Evolutionary conservation across 2,329 filamentous ascomycete species (phyloP).

Genomic region (Xylaria sp.): DNA sequence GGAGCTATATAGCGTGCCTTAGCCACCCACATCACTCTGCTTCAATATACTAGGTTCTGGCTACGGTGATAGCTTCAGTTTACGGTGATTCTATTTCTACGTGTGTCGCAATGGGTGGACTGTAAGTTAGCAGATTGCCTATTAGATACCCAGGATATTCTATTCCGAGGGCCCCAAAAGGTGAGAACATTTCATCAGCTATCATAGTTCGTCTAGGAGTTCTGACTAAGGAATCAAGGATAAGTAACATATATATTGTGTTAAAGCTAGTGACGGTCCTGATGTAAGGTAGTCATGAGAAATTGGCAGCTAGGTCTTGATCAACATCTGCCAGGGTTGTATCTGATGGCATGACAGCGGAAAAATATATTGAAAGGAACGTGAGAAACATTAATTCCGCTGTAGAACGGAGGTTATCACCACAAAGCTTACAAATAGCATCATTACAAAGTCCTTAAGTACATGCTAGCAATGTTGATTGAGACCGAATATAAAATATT

Average conservation of each 20-base stretch:
- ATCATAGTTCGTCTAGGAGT: neutral
- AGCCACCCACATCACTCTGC: no score
- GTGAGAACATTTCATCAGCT: neutral
- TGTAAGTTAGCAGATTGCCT: no score
- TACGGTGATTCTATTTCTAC: no score
- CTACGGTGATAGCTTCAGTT: no score
- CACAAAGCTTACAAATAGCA: slow-evolving; percentile 9
- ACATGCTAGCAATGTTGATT: neutral
- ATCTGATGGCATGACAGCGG: neutral
- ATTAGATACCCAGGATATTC: no score
- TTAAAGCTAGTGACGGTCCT: neutral
- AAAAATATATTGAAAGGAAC: neutral
- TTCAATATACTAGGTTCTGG: no score
- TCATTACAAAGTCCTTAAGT: neutral
- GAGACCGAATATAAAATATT: slow-evolving; percentile 9
- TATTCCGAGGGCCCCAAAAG: no score
- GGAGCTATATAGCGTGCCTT: no score
- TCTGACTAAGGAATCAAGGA: no score
- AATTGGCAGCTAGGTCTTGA: neutral
- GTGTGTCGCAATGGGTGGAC: no score
- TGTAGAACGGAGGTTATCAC: slow-evolving; percentile 25
- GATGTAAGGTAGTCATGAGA: neutral
- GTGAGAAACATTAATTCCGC: slow-evolving; percentile 7
- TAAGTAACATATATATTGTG: no score
- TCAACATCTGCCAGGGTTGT: neutral